Evolutionary conservation across 169 alveolate species (phyloP).

Genomic region (Eimeria tenella): DNA sequence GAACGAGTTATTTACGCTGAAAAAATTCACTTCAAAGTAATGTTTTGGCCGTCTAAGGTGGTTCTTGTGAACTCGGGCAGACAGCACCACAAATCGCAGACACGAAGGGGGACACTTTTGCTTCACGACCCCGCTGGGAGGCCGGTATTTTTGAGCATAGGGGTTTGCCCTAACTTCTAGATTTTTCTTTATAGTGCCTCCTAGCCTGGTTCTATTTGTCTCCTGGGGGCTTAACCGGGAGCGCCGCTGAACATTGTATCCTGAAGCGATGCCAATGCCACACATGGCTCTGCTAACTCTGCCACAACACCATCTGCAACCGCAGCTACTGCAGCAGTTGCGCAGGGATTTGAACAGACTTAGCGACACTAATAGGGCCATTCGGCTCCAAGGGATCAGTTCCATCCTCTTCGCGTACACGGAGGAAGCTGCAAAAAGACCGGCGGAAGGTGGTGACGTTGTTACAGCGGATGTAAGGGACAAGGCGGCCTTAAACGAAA

Average conservation of each 20-base stretch:
- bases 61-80: not conserved
- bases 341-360: constrained; percentile 33
- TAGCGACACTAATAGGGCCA: constrained; percentile 42
- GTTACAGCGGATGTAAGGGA: not conserved
- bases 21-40: not conserved
- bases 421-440: constrained; percentile 27
- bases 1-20: not conserved
- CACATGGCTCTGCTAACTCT: constrained; percentile 17
- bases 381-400: constrained; percentile 26
- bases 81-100: constrained; percentile 37
- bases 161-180: too few relatives aligned
- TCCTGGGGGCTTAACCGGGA: too few relatives aligned
- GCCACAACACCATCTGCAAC: constrained; percentile 6
- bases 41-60: not conserved
- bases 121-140: constrained; percentile 31
- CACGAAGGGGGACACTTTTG: not conserved
- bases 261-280: constrained; percentile 32
- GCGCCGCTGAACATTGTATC: not conserved
- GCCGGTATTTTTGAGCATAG: not conserved
- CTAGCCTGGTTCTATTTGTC: too few relatives aligned
- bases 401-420: constrained; percentile 46
- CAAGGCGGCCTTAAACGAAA: not conserved
- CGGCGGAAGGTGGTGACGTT: not conserved
- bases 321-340: constrained; percentile 28
- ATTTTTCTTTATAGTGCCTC: too few relatives aligned